Base-by-base conservation (phyloP, 805 yeast genomes). In the Komagataella mondaviorum region DNA sequence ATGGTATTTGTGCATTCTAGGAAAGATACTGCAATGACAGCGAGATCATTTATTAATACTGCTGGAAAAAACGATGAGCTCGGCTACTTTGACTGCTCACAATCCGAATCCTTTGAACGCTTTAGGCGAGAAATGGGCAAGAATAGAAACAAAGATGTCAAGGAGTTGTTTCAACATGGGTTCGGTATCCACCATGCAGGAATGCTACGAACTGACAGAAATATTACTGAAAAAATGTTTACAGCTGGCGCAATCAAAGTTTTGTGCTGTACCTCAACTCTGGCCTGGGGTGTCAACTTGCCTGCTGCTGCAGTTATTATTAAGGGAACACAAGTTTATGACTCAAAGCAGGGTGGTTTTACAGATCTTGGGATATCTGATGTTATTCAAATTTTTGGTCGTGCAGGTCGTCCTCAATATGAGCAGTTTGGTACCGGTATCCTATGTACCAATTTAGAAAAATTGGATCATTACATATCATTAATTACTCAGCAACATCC, bases 361-460 rank as follows among this genome's bases (percentile, higher is more conserved):
- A 79, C 84, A 2, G 99, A 93, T 62, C 71, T 95, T 45, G 98
- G 98, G 1, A 91, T 93, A 16, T 85, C 96, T 0, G 99, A 93
- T 69, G 96, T 93, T 45, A 85, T 95, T 55, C 99, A 93, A 71
- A 93, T 93, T 57, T 93, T 93, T 69, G 99, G 99, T 59, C 85
- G 99, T 71, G 99, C 99, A 23, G 99, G 99, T 69, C 81, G 99
- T 68, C 99, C 99, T 0, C 99, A 95, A 59, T 93, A 80, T 66
- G 96, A 91, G 58, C 79, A 79, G 52, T 83, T 77, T 61, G 99
- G 99, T 73, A 87, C 91, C 2, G 98, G 98, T 71, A 81, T 89
- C 22, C 69, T 93, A 48, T 82, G 93, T 63, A 93, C 99, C 0
- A 74, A 95, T 0, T 72, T 75, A 53, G 98, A 91, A 59, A 71